Conservation (phyloP, 2,329 filamentous ascomycete genomes). For the Davidsoniella virescens region DNA sequence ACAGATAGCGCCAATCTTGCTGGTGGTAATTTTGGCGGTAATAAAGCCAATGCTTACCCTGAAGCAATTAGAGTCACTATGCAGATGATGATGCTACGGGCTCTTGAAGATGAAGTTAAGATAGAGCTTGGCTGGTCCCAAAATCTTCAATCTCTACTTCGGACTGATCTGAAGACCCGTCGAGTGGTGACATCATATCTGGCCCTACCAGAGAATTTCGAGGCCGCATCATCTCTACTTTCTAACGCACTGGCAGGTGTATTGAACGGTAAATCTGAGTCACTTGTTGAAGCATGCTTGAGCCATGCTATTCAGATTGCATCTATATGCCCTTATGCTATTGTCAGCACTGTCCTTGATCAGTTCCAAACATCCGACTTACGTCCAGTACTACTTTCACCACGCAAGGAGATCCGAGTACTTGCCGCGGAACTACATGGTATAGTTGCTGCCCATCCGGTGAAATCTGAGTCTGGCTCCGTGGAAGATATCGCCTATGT, state of each 20-base stretch:
- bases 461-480: constrained; percentile 22
- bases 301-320: constrained; percentile 37
- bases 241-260: constrained; percentile 19
- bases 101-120: constrained; percentile 31
- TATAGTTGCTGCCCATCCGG: constrained; percentile 54
- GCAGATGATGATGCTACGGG: constrained; percentile 34
- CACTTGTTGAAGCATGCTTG: constrained; percentile 33
- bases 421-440: constrained; percentile 57
- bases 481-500: constrained; percentile 20
- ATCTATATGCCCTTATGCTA: constrained; percentile 30
- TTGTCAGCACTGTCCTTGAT: not conserved
- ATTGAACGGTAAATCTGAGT: constrained; percentile 30
- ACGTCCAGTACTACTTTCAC: constrained; percentile 48
- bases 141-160: constrained; percentile 55
- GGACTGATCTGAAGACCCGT: constrained; percentile 51
- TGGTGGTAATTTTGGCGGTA: constrained; percentile 23
- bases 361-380: constrained; percentile 32
- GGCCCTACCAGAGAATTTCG: constrained; percentile 21
- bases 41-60: constrained; percentile 40
- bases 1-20: constrained; percentile 15
- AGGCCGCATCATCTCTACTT: not conserved
- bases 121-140: constrained; percentile 73
- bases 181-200: constrained; percentile 41
- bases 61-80: constrained; percentile 54
- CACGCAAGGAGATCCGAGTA: constrained; percentile 50